Evolutionary conservation across 2,329 filamentous ascomycete species (phyloP), one percentile per base, ranked within the genome.

Genomic region (Helotiales sp.): DNA sequence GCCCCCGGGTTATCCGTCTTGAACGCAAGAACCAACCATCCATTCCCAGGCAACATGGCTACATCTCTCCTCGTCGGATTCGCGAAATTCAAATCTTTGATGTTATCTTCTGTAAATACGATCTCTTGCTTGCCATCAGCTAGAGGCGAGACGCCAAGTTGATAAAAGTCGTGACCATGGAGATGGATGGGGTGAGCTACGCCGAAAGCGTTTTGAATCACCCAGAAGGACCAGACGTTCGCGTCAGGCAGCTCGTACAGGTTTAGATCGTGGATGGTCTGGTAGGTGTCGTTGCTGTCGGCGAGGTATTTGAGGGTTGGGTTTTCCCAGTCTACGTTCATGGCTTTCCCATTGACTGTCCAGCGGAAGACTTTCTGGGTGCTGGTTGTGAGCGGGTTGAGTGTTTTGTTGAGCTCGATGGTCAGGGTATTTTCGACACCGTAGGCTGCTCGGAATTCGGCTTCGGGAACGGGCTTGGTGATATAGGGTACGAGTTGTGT

Each of bases 51-150:
- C 2, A 82, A 68, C 64, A 79, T 74, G 4, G 77, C 77, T 0
- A 77, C 76, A 63, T 83, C 80, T 27, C 81, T 74, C 2, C 81
- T 75, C 22, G 76, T 73, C 0, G 81, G 79, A 62, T 81, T 82
- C 31, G 63, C 50, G 50, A 76, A 17, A 68, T 72, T 34, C 25
- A 76, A 75, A 64, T 80, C 73, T 19, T 42, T 42, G 40, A 52
- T 52, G 33, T 57, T 58, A 33, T 50, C 33, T 12, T 29, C 12
- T 7, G 24, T 54, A 34, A 58, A 58, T 6, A 30, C n/a, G 7
- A 34, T 47, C 30, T 9, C 12, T 15, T 24, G 8, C 29, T 19
- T 34, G 33, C 12, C 30, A 12, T 27, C 36, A 33, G 78, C 77
- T 83, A 2, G 66, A 61, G 0, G 78, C 81, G 0, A 81, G 24